Conservation (phyloP, 345 rosid genomes). For the Eucalyptus globulus region DNA sequence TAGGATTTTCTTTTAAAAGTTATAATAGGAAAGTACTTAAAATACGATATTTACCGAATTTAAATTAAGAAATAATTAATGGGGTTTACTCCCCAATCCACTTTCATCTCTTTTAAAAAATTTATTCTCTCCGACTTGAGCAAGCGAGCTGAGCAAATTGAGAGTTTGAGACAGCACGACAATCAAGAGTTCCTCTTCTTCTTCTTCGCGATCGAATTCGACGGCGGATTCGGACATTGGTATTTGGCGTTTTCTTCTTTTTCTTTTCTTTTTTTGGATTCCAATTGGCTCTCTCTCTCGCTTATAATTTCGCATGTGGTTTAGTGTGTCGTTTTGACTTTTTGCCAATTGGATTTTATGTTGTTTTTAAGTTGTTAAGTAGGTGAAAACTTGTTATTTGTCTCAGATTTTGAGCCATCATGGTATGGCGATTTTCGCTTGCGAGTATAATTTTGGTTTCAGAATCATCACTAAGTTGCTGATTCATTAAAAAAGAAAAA, state of each 20-base stretch:
- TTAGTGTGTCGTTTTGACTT: too few relatives aligned
- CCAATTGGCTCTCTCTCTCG: too few relatives aligned
- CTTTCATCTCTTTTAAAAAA: too few relatives aligned
- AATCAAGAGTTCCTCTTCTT: conserved; percentile 22
- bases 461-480: neutral
- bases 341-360: too few relatives aligned
- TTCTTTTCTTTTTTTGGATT: too few relatives aligned
- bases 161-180: conserved; percentile 12
- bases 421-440: neutral
- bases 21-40: too few relatives aligned
- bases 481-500: neutral
- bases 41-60: too few relatives aligned
- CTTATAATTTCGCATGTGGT: too few relatives aligned
- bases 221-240: conserved; percentile 88
- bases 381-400: neutral
- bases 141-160: rapidly evolving
- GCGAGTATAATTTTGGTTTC: neutral
- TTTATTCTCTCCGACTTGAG: neutral
- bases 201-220: conserved; percentile 35
- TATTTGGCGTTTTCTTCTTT: conserved; percentile 3
- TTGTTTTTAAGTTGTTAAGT: too few relatives aligned
- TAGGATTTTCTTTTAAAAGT: too few relatives aligned
- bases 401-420: neutral
- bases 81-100: neutral
- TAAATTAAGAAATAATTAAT: too few relatives aligned